Base-by-base conservation (phyloP, 192 early-diverging fungal species). In the Umbelopsis vinacea region DNA sequence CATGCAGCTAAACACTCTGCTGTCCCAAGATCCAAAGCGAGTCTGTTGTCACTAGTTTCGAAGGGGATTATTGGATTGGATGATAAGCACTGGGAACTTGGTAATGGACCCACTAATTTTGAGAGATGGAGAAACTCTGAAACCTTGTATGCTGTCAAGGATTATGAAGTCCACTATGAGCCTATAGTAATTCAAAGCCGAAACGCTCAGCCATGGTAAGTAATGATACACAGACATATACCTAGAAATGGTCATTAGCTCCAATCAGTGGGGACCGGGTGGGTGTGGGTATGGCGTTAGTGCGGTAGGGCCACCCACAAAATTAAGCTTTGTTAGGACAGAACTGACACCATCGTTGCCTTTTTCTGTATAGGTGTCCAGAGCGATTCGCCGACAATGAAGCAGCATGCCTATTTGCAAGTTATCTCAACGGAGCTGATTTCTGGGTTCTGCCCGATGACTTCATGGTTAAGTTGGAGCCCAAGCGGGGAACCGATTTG, bases 111-210 rank as follows among this genome's bases (percentile, higher is more conserved):
- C 4, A 85, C 86, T 2, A 75, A 82, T 74, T 78, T 74, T 66
- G 79, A 79, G 15, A 72, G 57, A 29, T 89, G 85, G 85, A 79
- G 73, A 3, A 74, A 74, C 12, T 79, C 76, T 12, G 69, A 72
- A 3, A 67, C 72, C 8, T 38, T 85, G 24, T 87, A 84, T 50
- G 69, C 76, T 0, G 78, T 86, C 10, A 78, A 85, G 45, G 80
- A 85, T 40, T 89, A 87, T 55, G 87, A 89, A 53, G 79, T 85
- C n/a, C 86, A 85, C 55, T 89, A 87, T 71, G 76, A 79, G 29
- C 87, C 87, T 19, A 82, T 85, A 9, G 84, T 89, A 10, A 71
- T 89, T 23, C 63, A 79, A 26, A 83, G 81, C 43, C 82, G 82
- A 57, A 79, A 79, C 9, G 79, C 78, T 47, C 82, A 79, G 53